A percentile compares a stretch with the other conserved stretches of the same genome.
Conservation (phyloP, 352 stramenopile species). For the Globisporangium okanoganense region DNA sequence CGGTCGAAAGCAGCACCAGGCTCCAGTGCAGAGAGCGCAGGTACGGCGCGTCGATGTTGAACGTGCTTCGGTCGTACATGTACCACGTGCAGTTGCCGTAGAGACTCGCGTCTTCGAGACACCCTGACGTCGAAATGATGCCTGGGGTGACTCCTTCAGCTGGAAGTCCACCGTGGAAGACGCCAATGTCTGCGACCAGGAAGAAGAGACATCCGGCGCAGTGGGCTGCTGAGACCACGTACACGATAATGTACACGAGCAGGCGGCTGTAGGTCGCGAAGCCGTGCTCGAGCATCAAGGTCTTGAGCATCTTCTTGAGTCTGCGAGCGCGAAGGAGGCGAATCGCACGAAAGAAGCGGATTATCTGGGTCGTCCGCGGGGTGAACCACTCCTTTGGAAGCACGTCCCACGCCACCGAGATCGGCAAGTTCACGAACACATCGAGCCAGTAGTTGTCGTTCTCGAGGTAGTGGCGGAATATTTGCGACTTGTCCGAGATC, state of each 20-base stretch:
- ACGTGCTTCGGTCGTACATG: conserved; percentile 61
- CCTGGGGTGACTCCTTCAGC: conserved; percentile 11
- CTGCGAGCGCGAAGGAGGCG: conserved; percentile 44
- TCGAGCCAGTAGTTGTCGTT: conserved; percentile 37
- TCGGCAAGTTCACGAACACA: conserved; percentile 25
- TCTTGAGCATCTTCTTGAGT: conserved; percentile 21
- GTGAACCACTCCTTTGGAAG: conserved; percentile 40
- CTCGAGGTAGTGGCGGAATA: conserved; percentile 39
- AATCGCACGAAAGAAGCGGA: conserved; percentile 40
- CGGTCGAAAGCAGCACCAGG: conserved; percentile 65
- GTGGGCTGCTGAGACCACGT: conserved; percentile 37
- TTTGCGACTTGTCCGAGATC: conserved; percentile 16
- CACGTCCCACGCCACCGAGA: conserved; percentile 58
- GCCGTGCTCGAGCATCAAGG: conserved; percentile 42
- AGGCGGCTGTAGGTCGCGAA: conserved; percentile 35
- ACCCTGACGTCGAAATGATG: conserved; percentile 3
- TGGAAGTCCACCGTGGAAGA: conserved; percentile 44
- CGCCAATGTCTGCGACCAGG: conserved; percentile 34
- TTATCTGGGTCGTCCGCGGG: conserved; percentile 18
- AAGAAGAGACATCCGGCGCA: conserved; percentile 59
- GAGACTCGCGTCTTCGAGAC: conserved; percentile 23
- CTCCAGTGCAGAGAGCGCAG: conserved; percentile 67
- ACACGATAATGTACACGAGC: conserved; percentile 47
- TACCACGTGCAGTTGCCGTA: conserved; percentile 74
- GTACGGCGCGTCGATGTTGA: conserved; percentile 57